Percentiles rank a stretch among this genome's conserved stretches.
phyloP scores from a whole-genome alignment of 257 asterid species.

The Solanum verrucosum region DNA sequence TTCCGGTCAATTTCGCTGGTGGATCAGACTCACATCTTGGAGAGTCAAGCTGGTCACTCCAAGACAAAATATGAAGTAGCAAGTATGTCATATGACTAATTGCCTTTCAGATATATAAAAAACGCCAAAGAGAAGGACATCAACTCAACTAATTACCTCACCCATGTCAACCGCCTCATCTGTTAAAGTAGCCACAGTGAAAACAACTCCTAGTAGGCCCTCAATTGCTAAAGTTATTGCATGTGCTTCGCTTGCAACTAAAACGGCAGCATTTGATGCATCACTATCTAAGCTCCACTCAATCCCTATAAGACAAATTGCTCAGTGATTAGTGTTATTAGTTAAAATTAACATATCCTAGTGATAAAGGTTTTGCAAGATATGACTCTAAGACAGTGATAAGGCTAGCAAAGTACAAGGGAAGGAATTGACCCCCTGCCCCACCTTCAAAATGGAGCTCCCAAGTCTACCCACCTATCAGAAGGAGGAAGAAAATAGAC shows the following conservation, averaged over 20 bases:
- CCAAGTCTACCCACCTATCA: not conserved
- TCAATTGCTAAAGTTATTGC: conserved; percentile 94
- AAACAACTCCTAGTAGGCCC: conserved; percentile 92
- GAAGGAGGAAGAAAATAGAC: not conserved
- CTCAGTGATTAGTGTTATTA: not conserved
- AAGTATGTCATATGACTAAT: not conserved
- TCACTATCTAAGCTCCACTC: conserved; percentile 99
- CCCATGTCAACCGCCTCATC: conserved; percentile 96
- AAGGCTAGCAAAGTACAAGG: not conserved
- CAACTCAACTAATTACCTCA: conserved; percentile 46
- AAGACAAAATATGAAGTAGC: conserved; percentile 18
- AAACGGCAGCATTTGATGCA: conserved; percentile 89
- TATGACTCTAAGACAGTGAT: not conserved
- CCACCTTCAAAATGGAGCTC: not conserved
- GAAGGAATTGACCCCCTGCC: not conserved
- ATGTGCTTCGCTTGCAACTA: conserved; percentile 99
- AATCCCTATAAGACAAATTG: conserved; percentile 47
- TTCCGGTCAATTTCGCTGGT: conserved; percentile 51
- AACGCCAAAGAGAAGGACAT: not conserved
- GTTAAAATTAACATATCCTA: not conserved
- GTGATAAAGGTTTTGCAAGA: not conserved
- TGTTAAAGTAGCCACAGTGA: conserved; percentile 93
- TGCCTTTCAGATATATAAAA: not conserved
- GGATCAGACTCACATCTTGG: conserved; percentile 78
- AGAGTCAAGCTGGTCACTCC: conserved; percentile 71